Conservation (phyloP, 129 eudicot genomes). For the Helianthus annuus region HanXRQr2.0-SUNRISE NC_035444.2:34430557-34431056, state of each 20-base stretch:
- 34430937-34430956: slow-evolving; percentile 88
- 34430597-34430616: no score
- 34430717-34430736: slow-evolving; percentile 90
- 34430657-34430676: background rate
- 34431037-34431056: background rate
- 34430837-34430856: slow-evolving; percentile 16
- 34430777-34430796: slow-evolving; percentile 56
- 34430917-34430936: slow-evolving; percentile 83
- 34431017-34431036: slow-evolving; percentile 23
- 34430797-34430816: background rate
- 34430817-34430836: slow-evolving; percentile 13
- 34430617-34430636: no score
- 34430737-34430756: slow-evolving; percentile 86
- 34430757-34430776: slow-evolving; percentile 97
- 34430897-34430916: slow-evolving; percentile 80
- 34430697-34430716: slow-evolving; percentile 88
- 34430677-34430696: slow-evolving; percentile 48
- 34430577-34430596: no score
- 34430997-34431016: slow-evolving; percentile 85
- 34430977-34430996: slow-evolving; percentile 94
- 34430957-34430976: slow-evolving; percentile 94
- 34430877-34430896: slow-evolving; percentile 97
- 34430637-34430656: background rate
- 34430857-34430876: slow-evolving; percentile 86
- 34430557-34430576: no score